These are phyloP conservation scores for Lactarius hatsudake DNA, from an alignment of 768 basidiomycete genomes.

Conservation along the genomic window DNA sequence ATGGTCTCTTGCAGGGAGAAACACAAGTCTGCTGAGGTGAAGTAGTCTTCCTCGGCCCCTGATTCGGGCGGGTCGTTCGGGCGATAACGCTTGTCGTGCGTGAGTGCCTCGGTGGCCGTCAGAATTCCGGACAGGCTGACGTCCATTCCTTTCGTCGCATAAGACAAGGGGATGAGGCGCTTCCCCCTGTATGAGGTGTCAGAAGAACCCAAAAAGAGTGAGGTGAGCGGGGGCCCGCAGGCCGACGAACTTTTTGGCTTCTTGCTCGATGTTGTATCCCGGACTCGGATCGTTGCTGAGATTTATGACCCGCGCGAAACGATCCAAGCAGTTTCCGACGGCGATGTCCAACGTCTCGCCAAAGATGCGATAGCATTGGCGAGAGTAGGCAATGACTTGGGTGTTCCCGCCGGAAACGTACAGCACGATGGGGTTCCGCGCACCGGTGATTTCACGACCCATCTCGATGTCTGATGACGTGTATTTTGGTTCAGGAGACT, in stretches of 20 bases:
- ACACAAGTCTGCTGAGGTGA: constrained; percentile 95
- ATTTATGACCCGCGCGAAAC: constrained; percentile 93
- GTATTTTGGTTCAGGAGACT: neutral
- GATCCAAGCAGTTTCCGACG: constrained; percentile 97
- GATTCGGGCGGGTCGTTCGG: constrained; percentile 40
- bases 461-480: constrained; percentile 87
- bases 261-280: constrained; percentile 96
- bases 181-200: constrained; percentile 58
- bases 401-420: constrained; percentile 99
- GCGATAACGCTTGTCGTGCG: constrained; percentile 80
- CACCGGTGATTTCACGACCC: constrained; percentile 92
- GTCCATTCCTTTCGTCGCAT: constrained; percentile 99
- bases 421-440: constrained; percentile 92
- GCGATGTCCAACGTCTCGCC: constrained; percentile 99
- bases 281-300: constrained; percentile 95
- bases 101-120: constrained; percentile 84
- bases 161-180: constrained; percentile 79
- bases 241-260: constrained; percentile 74
- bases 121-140: constrained; percentile 93
- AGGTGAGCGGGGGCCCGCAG: neutral
- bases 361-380: constrained; percentile 96
- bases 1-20: constrained; percentile 97
- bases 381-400: constrained; percentile 98
- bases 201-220: constrained; percentile 16
- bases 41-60: constrained; percentile 56